These are phyloP conservation scores for Solanum paucissectum DNA, from an alignment of 257 asterid species.

Conservation along the genomic window DNA sequence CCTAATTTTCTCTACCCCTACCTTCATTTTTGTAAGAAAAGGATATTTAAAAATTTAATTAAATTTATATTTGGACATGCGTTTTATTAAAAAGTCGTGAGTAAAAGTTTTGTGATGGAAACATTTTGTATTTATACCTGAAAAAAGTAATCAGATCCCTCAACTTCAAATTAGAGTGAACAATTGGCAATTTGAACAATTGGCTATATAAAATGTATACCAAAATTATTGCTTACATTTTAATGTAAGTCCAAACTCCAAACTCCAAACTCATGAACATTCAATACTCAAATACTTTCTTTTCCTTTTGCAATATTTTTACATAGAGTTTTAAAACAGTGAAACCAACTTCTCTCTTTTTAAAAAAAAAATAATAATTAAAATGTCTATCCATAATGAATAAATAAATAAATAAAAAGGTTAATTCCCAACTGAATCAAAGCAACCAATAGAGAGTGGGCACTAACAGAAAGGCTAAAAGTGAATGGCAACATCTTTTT, in stretches of 20 bases:
- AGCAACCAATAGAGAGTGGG: constrained; percentile 22
- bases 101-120: too few species aligned
- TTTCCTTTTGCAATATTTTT: not conserved
- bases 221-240: too few species aligned
- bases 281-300: not conserved
- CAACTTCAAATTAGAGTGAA: not conserved
- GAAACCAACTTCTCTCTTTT: not conserved
- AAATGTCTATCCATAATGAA: not conserved
- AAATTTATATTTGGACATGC: too few species aligned
- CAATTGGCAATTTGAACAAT: not conserved
- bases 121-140: too few species aligned
- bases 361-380: not conserved
- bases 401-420: not conserved
- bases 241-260: not conserved
- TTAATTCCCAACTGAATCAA: constrained; percentile 3
- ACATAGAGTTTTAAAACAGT: not conserved
- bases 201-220: not conserved
- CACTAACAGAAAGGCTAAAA: constrained; percentile 30
- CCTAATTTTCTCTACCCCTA: too few species aligned
- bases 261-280: not conserved
- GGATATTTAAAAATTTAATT: too few species aligned
- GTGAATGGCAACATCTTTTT: constrained; percentile 14
- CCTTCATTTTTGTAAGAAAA: too few species aligned
- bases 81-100: too few species aligned
- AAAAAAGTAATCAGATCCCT: too few species aligned